A percentile compares a stretch with the other conserved stretches of the same genome.
phyloP scores from a whole-genome alignment of 2,329 filamentous ascomycete genomes.

The Shiraia bambusicola region DNA sequence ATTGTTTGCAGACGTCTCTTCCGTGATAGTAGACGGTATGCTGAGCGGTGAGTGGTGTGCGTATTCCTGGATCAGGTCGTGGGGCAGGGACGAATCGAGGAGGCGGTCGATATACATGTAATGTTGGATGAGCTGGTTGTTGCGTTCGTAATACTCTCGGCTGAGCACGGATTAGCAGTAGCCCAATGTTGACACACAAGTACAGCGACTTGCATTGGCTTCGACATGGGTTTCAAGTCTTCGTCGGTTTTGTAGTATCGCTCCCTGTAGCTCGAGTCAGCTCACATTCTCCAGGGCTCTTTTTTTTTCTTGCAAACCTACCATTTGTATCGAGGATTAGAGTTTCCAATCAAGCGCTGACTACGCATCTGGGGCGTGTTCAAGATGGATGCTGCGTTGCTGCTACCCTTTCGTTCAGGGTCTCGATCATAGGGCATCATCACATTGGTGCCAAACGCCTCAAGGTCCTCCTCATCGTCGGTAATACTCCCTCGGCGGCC shows the following conservation, averaged over 20 bases:
- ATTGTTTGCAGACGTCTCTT: constrained; percentile 55
- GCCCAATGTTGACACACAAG: not conserved
- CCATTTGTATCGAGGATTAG: constrained; percentile 83
- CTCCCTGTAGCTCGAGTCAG: constrained; percentile 50
- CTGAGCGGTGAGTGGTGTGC: constrained; percentile 63
- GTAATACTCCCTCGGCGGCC: constrained; percentile 34
- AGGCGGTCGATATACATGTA: constrained; percentile 92
- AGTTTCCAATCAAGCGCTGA: constrained; percentile 84
- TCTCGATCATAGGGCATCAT: constrained; percentile 39
- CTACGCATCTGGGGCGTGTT: constrained; percentile 71
- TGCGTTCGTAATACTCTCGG: constrained; percentile 83
- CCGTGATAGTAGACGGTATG: constrained; percentile 73
- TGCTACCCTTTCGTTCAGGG: constrained; percentile 41
- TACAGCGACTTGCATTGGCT: constrained; percentile 58
- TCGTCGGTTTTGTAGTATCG: constrained; percentile 81
- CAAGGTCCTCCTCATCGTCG: constrained; percentile 37
- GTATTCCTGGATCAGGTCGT: constrained; percentile 89
- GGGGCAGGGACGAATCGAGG: constrained; percentile 88
- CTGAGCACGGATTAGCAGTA: constrained; percentile 43
- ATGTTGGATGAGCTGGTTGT: constrained; percentile 84
- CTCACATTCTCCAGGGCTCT: not conserved
- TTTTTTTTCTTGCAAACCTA: constrained; percentile 17
- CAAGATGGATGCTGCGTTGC: constrained; percentile 46
- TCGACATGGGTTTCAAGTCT: constrained; percentile 69
- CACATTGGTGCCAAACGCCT: constrained; percentile 28